Base-by-base conservation (phyloP, 1,284 basidiomycete species). In the Heterobasidion occidentale region DNA sequence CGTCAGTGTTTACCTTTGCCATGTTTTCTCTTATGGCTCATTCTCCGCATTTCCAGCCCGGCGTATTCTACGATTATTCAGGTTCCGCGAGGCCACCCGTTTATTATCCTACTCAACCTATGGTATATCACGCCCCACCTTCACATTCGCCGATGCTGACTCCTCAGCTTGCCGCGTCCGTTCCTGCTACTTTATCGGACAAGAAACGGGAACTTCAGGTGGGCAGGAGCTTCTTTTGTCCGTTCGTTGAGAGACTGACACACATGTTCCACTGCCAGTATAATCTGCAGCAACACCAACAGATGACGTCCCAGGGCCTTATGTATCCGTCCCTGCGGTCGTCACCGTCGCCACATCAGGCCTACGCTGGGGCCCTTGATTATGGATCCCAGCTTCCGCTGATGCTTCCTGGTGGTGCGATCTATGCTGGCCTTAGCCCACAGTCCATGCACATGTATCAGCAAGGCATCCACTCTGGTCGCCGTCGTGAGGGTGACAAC, bases 141-240 rank as follows among this genome's bases (percentile, higher is more conserved):
- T 64, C 68, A 4, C 76, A 77, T 54, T 81, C 83, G 5, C 75
- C 83, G 9, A 77, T 85, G 72, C 70, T 78, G 14, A 74, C 75
- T 14, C 71, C 75, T 46, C 76, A 79, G 59, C 60, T 78, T 36
- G 65, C 70, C n/a, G 63, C 73, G 47, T 70, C 75, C 14, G 68
- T 70, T 47, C 73, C 77, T 35, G 67, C 72, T 14, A 70, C 74
- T 36, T 62, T 77, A 44, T 64, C 71, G 20, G 83, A 85, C 60
- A 87, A 84, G 67, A 86, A 85, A 62, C 72, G 74, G 48, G 80
- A 82, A 56, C 57, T 75, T 50, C 84, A 83, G 75, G 86, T 84
- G 19, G 33, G n/a, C 20, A 12, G 19, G 11, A 12, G 15, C 34
- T 19, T 46, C 38, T 33, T 36, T 33, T 48, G 27, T 50, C 36